Evolutionary conservation across 441 rosid genomes (phyloP), one percentile per base, ranked within the genome.

Genomic region (Erysimum pusillum): DNA sequence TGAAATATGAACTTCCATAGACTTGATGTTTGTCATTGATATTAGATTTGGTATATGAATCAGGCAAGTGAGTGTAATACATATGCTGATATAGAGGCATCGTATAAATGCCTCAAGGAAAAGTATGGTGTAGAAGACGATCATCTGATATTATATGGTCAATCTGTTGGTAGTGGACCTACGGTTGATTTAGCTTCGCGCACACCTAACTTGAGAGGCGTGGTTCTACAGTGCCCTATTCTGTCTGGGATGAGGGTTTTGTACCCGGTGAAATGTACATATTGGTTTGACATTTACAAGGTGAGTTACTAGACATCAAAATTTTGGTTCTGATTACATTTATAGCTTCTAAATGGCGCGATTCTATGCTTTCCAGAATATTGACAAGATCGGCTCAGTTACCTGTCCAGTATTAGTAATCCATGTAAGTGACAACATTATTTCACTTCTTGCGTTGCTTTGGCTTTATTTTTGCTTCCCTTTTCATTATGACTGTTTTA

Each of bases 371-470:
- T 67, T 76, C 1, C 92, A 94, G 97, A 94, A 92, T 79, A 86
- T 92, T 58, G 98, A 90, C 85, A 95, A 94, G 83, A 90, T 95
- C 45, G 87, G 94, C 52, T 57, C 82, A 82, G 93, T 90, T 76
- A 84, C 78, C 54, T 91, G 97, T 78, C 92, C 89, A 51, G 97
- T 91, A 76, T 81, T 95, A 49, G 83, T 95, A 54, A 88, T 95
- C 79, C 99, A 95, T 77, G 98, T 95, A 82, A 91, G 96, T 86
- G 22, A 41, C 34, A 32, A 15, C 39, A 57, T 69, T 31, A 65
- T 61, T 76, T 41, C 9, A 53, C 4, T 53, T 53, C 5, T 53
- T 53, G 9, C 12, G 2, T 53, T 53, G 15, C 36, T 28, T 57
- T 52, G 62, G 12, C 22, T 42, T 14, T 25, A 15, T 74, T 64